Conservation (phyloP, 176 grass and related monocot genomes). For the Musa schizocarpa region DNA sequence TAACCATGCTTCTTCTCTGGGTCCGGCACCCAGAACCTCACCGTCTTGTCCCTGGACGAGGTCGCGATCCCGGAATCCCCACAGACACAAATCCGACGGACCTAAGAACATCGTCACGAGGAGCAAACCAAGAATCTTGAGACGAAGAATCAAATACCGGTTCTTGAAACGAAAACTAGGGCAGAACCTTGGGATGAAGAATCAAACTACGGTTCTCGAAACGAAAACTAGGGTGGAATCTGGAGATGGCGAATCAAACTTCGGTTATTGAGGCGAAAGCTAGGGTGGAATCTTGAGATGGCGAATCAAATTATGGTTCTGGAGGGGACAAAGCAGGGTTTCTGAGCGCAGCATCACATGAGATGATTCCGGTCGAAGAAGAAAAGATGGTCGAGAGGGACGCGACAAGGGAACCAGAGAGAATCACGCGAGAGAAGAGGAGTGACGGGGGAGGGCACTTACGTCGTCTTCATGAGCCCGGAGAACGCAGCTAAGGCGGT, state of each 20-base stretch:
- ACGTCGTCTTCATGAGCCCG: constrained; percentile 83
- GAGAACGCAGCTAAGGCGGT: constrained; percentile 59
- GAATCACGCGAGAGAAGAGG: neutral
- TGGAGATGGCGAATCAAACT: neutral
- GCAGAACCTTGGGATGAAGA: neutral
- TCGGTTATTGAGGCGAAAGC: neutral
- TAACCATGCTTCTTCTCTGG: constrained; percentile 46
- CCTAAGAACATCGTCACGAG: constrained; percentile 31
- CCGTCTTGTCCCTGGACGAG: constrained; percentile 69
- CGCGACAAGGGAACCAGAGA: neutral
- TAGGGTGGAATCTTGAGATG: neutral
- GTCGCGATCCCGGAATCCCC: constrained; percentile 73
- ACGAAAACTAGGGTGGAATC: neutral
- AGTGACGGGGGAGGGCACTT: constrained; percentile 3
- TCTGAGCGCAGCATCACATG: too few relatives aligned
- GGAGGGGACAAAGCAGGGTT: too few relatives aligned
- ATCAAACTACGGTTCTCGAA: neutral
- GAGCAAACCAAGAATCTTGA: neutral
- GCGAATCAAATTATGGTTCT: too few relatives aligned
- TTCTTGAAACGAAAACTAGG: neutral
- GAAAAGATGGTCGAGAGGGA: constrained; percentile 33
- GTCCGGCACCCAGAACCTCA: constrained; percentile 56
- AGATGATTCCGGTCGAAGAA: too few relatives aligned
- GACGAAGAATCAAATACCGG: neutral
- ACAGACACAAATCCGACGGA: constrained; percentile 85